These are phyloP conservation scores for Pterocarpus macrocarpus DNA, from an alignment of 306 rosid species.

Conservation along the genomic window DNA sequence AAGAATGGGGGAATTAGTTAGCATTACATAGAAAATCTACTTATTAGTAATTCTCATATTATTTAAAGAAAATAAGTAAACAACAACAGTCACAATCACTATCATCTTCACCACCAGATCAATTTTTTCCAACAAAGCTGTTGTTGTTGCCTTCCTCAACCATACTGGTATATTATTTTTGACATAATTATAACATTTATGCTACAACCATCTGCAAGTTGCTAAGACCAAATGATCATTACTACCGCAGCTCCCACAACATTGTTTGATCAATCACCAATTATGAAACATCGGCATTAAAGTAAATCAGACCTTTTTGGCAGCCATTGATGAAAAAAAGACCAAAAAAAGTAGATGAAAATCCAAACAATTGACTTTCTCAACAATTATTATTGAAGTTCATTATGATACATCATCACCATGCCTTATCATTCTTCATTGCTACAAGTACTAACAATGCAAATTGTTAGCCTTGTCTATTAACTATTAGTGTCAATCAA, in stretches of 20 bases:
- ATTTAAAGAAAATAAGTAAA: slow-evolving; percentile 20
- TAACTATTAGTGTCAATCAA: slow-evolving; percentile 9
- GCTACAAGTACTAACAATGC: slow-evolving; percentile 15
- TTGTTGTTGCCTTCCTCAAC: too few species aligned
- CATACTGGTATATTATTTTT: slow-evolving; percentile 17
- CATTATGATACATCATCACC: neutral
- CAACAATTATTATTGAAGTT: slow-evolving; percentile 7
- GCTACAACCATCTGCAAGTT: slow-evolving; percentile 27
- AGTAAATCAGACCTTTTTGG: neutral
- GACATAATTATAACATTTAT: neutral
- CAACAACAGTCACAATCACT: slow-evolving; percentile 14
- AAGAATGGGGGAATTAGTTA: too few species aligned
- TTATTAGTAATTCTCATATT: slow-evolving; percentile 15
- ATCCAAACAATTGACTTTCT: slow-evolving; percentile 2
- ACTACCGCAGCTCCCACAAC: neutral
- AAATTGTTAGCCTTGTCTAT: slow-evolving; percentile 1
- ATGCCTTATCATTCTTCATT: slow-evolving; percentile 5
- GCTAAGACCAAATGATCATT: neutral
- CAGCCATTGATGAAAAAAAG: slow-evolving; percentile 23
- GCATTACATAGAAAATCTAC: slow-evolving; percentile 21
- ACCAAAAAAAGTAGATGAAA: slow-evolving; percentile 9
- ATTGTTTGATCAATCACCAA: slow-evolving; percentile 3
- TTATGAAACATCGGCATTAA: neutral
- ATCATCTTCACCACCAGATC: slow-evolving; percentile 29
- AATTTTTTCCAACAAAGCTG: too few species aligned